Evolutionary conservation across 805 yeast species (phyloP).

Genomic region (Zygosaccharomyces lentus): DNA sequence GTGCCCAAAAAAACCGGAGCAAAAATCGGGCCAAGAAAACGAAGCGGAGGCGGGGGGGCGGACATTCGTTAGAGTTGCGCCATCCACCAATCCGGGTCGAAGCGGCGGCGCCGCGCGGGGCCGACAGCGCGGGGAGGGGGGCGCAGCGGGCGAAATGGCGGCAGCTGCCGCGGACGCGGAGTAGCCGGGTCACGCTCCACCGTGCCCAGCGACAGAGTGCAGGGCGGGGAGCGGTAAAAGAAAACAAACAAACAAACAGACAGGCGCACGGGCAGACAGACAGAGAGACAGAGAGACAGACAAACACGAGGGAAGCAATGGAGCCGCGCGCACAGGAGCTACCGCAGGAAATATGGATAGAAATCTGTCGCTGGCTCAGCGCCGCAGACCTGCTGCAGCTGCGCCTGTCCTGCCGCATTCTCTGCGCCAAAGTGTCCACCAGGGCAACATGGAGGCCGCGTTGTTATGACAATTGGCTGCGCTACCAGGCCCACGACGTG

Average conservation of each 20-base stretch:
- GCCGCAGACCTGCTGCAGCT: slow-evolving; percentile 15
- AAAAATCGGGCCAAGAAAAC: not conserved
- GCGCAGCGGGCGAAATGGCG: not conserved
- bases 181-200: not conserved
- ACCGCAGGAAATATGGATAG: slow-evolving; percentile 22
- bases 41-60: not conserved
- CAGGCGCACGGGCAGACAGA: too few relatives aligned
- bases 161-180: too few relatives aligned
- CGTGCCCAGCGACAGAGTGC: not conserved
- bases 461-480: slow-evolving; percentile 18
- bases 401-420: slow-evolving; percentile 10
- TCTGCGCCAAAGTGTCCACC: slow-evolving; percentile 10
- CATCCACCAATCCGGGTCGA: not conserved
- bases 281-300: not conserved
- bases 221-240: not conserved
- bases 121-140: not conserved
- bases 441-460: slow-evolving; percentile 17
- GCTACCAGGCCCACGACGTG: slow-evolving; percentile 11
- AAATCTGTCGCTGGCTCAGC: slow-evolving; percentile 10
- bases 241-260: not conserved
- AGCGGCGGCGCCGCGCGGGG: not conserved
- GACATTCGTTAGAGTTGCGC: not conserved
- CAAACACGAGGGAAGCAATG: not conserved
- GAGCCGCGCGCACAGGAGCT: not conserved
- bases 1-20: not conserved